Base-by-base conservation (phyloP, 345 rosid genomes). In the Bruguiera gymnorhiza region DNA sequence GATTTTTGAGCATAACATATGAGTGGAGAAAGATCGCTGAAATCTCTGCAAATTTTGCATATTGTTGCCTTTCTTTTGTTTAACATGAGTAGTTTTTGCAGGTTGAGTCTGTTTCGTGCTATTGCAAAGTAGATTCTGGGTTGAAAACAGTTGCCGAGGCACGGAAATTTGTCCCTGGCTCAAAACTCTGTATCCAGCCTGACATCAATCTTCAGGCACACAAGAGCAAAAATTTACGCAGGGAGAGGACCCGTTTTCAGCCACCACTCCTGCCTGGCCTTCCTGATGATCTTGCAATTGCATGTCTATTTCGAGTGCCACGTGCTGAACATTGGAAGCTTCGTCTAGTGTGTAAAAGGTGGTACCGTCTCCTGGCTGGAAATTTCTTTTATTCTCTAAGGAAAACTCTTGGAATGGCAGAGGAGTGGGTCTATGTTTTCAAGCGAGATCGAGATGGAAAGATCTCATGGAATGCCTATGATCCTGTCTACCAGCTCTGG, bases 91-190 rank as follows among this genome's bases (percentile, higher is more conserved):
- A 10, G 37, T 62, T 62, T 56, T 77, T 82, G 83, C 86, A 94
- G 98, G 98, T 94, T 68, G 98, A 94, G 75, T 94, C 97, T 48
- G 94, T 89, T 63, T 91, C 97, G 60, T 94, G 98, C 75, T 91
- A 91, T 65, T 94, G 98, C 80, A 89, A 77, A 85, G 98, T 94
- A 70, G 98, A 94, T 81, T 75, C 96, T 27, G 93, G 98, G 46
- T 81, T 91, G 36, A 93, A 89, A 70, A 88, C 97, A 2, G 96
- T 93, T 72, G 98, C 83, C 4, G 98, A 92, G 73, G 97, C 97
- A 23, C 89, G 98, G 70, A 93, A 91, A 72, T 91, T 93, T 73
- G 97, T 93, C 65, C 98, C 96, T 5, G 97, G 98, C 6, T 89
- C 98, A 21, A 93, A 91, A 83, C 87, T 89, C 69, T 93, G 98